Base-by-base conservation (phyloP, 768 basidiomycete species). In the Podaxis sp. region DNA sequence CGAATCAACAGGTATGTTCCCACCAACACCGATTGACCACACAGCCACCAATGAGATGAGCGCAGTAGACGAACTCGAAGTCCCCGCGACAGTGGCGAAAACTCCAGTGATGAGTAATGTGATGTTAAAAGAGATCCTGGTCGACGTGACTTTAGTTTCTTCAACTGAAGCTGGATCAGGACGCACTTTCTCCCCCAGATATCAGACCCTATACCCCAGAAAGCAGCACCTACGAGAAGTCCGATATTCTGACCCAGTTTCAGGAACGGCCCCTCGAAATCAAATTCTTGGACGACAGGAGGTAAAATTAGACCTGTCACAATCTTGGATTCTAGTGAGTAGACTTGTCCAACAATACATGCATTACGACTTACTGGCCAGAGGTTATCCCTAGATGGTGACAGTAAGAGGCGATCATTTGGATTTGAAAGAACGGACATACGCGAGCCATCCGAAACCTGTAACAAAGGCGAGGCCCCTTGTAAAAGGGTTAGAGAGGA, bases 181-280 rank as follows among this genome's bases (percentile, higher is more conserved):
- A 61, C 65, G 27, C 59, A 88, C 86, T 76, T 79, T 67, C 89
- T 76, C 9, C 88, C 89, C 88, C 88, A 90, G 1, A 90, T 72
- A 62, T 90, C 89, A 13, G 83, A 83, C 10, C 80, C 82, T 25
- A 87, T 69, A 40, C 87, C 87, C 87, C 87, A 90, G 61, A 88
- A 82, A 2, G 79, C 79, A 13, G 87, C 86, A 25, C 89, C 89
- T 0, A 88, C 79, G 0, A 91, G 77, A 0, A 91, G 71, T 0
- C 90, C 90, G 13, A 90, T 74, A 62, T 89, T 89, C 68, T 88
- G 88, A 1, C 84, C 87, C 4, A 93, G 79, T 50, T 84, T 85
- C 37, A 91, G 75, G 66, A 82, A 85, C 0, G 86, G 86, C 0
- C 84, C 83, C 46, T 82, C 67, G 60, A 84, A 84, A 0, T 74